phyloP scores from a whole-genome alignment of 129 eudicot genomes.

The Centrapalus pauciflorus region DNA sequence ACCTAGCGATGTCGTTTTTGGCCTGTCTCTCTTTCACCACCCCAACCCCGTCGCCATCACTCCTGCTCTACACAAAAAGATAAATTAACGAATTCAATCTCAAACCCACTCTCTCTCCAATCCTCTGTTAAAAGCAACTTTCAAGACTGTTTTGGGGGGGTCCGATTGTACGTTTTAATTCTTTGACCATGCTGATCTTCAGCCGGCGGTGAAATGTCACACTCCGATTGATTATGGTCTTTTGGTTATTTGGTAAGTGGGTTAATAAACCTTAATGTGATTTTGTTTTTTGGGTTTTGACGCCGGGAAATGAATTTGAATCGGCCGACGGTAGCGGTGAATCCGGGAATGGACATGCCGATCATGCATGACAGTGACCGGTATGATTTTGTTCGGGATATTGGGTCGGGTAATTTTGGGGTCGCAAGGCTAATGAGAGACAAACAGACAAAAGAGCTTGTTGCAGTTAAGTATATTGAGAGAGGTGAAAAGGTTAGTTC shows the following conservation, averaged over 20 bases:
- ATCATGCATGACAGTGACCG: slow-evolving; percentile 84
- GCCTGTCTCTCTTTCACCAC: neutral
- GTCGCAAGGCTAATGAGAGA: slow-evolving; percentile 88
- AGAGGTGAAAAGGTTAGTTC: slow-evolving; percentile 79
- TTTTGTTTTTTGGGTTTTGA: neutral
- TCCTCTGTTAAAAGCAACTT: neutral
- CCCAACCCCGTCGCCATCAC: slow-evolving; percentile 32
- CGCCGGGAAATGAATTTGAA: slow-evolving; percentile 37
- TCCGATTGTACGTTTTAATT: neutral
- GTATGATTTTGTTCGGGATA: slow-evolving; percentile 69
- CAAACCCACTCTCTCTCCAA: slow-evolving; percentile 13
- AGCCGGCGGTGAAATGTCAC: neutral
- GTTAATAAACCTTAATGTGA: neutral
- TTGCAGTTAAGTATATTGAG: slow-evolving; percentile 90
- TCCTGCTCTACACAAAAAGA: neutral
- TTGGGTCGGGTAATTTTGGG: slow-evolving; percentile 90
- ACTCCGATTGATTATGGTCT: neutral
- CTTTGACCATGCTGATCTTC: slow-evolving; percentile 4
- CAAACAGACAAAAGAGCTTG: slow-evolving; percentile 64
- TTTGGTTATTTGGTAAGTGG: neutral
- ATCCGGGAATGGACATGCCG: slow-evolving; percentile 59
- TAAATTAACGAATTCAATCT: slow-evolving; percentile 13
- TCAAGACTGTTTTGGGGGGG: neutral
- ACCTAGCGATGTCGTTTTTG: slow-evolving; percentile 29
- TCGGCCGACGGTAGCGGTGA: slow-evolving; percentile 33